These are phyloP conservation scores for Agarophyton chilense DNA, from an alignment of 23 red algal species.

Conservation along the genomic window DNA sequence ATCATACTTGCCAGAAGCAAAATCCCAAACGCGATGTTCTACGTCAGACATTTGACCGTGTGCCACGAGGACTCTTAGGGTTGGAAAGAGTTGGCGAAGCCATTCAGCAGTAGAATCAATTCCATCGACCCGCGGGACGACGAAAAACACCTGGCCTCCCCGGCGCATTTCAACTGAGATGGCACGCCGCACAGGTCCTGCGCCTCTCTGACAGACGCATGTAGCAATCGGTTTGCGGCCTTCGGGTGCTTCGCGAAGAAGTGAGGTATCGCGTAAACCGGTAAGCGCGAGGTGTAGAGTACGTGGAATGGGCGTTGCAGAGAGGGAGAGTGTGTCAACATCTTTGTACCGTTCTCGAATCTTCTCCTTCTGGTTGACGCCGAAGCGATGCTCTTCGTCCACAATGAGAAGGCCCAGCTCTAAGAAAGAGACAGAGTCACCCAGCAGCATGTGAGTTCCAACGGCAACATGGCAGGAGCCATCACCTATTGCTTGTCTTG, in stretches of 20 bases:
- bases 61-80: slow-evolving; percentile 72
- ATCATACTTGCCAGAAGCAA: slow-evolving; percentile 72
- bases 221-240: slow-evolving; percentile 86
- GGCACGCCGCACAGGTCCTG: slow-evolving; percentile 53
- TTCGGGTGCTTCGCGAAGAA: slow-evolving; percentile 72
- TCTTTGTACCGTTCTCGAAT: slow-evolving; percentile 58
- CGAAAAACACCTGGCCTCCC: slow-evolving; percentile 91
- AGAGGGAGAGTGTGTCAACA: slow-evolving; percentile 85
- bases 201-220: slow-evolving; percentile 29
- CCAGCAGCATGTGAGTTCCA: slow-evolving; percentile 93
- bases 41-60: slow-evolving; percentile 77
- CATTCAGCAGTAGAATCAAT: slow-evolving; percentile 60
- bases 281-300: slow-evolving; percentile 91
- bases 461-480: slow-evolving; percentile 75
- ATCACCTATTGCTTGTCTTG: slow-evolving; percentile 21
- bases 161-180: slow-evolving; percentile 70
- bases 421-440: slow-evolving; percentile 50
- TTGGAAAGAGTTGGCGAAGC: slow-evolving; percentile 64
- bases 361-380: slow-evolving; percentile 98
- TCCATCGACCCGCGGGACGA: slow-evolving; percentile 84
- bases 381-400: slow-evolving; percentile 98
- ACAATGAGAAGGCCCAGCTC: slow-evolving; percentile 82
- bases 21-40: slow-evolving; percentile 82
- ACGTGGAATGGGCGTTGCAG: slow-evolving; percentile 96
- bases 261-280: slow-evolving; percentile 85